Base-by-base conservation (phyloP, 1,284 basidiomycete species). In the Wallemia hederae region DNA sequence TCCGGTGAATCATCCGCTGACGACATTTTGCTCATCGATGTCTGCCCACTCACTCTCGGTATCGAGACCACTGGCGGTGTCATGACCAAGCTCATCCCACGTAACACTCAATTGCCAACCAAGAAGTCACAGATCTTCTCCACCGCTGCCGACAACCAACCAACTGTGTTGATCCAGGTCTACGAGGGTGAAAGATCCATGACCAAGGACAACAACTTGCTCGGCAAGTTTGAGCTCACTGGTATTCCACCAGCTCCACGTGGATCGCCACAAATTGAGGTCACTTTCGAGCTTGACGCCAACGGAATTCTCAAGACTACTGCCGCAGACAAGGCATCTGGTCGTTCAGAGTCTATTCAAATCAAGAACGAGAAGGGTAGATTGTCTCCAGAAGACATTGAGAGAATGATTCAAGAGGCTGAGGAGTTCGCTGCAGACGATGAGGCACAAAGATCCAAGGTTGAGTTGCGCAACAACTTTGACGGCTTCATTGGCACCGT, bases 61-160 rank as follows among this genome's bases (percentile, higher is more conserved):
- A 96, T 97, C 67, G 91, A 96, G 79, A 97, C 90, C 66, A 92
- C 90, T 59, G 92, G 92, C 63, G 92, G 91, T 73, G 90, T 97
- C 67, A 89, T 97, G 80, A 96, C 91, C 69, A 91, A 92, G 75
- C 80, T 97, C 67, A 92, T 92, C 67, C 78, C 85, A 63, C 85
- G 91, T 68, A 96, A 96, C 82, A 96, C 92, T 28, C 87, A 92
- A 69, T 88, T 98, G 66, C 91, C 91, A 62, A 96, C 92, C 70
- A 87, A 88, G 78, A 97, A 98, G 78, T 82, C 81, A 63, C 88
- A 96, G 74, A 92, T 92, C 75, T 97, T 97, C 81, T 94, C 89
- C 24, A 98, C 88, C 59, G 87, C 86, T 58, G 85, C 86, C 63
- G 88, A 92, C 72, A 92, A 92, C 77, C 89, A 91, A 74, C 84